Percentiles rank a stretch among this genome's conserved stretches.
These are phyloP conservation scores for Niveomyces coronatus DNA, from an alignment of 2,329 filamentous ascomycete genomes.

Conservation along the genomic window DNA sequence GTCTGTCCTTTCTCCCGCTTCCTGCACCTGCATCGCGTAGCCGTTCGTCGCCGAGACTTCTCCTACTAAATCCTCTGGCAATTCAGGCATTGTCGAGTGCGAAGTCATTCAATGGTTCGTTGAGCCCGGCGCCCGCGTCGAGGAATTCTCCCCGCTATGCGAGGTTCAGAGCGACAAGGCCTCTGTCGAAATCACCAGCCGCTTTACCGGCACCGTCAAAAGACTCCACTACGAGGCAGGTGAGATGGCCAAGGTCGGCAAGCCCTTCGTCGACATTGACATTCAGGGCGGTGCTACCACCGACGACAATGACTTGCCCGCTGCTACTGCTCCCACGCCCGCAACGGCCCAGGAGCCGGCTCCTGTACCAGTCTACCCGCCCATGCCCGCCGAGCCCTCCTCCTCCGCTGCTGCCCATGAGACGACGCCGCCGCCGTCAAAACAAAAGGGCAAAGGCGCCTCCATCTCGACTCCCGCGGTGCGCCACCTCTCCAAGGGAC, in stretches of 20 bases:
- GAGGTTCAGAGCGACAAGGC: conserved; percentile 99
- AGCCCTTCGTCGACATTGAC: conserved; percentile 91
- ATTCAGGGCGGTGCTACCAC: conserved; percentile 64
- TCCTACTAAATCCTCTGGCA: conserved; percentile 1
- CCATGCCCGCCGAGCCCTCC: conserved; percentile 10
- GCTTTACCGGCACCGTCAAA: conserved; percentile 91
- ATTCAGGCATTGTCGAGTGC: conserved; percentile 91
- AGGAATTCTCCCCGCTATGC: conserved; percentile 96
- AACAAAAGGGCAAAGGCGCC: conserved; percentile 52
- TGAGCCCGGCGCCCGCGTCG: conserved; percentile 84
- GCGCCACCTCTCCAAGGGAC: conserved; percentile 72
- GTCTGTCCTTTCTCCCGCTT: conserved; percentile 26
- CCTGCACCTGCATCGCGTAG: too few relatives aligned
- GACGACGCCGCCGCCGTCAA: conserved; percentile 12
- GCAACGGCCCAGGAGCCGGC: conserved; percentile 18
- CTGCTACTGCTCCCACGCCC: conserved; percentile 22
- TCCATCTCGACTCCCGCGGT: conserved; percentile 86
- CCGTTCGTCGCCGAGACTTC: too few relatives aligned
- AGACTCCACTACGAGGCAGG: conserved; percentile 92
- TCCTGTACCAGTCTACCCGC: conserved; percentile 6
- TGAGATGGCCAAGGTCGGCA: conserved; percentile 91
- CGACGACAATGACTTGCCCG: too few relatives aligned
- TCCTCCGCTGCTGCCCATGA: neutral
- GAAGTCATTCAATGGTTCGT: conserved; percentile 99
- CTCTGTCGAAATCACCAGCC: conserved; percentile 80